A percentile compares a stretch with the other conserved stretches of the same genome.
Evolutionary conservation across 257 asterid genomes (phyloP).

Genomic region (Capsicum rhomboideum): DNA sequence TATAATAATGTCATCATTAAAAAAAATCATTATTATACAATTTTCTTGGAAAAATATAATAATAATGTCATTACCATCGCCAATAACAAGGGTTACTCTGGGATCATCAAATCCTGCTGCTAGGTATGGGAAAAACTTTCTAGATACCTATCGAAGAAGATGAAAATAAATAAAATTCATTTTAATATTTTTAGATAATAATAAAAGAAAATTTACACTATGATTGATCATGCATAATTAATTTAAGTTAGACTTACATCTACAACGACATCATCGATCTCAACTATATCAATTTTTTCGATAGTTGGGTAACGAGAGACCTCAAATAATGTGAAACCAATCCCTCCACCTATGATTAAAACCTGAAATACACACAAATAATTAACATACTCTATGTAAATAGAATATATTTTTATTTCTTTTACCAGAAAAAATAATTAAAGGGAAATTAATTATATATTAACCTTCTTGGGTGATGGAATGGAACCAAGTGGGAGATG

Average conservation of each 20-base stretch:
- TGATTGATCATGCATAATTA: neutral
- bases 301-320: conserved; percentile 7
- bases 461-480: conserved; percentile 10
- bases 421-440: no score
- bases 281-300: conserved; percentile 9
- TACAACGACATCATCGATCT: conserved; percentile 8
- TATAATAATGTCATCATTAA: no score
- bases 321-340: conserved; percentile 8
- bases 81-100: conserved; percentile 5
- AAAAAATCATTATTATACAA: no score
- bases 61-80: conserved; percentile 4
- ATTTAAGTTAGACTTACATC: conserved; percentile 3
- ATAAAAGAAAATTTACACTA: neutral
- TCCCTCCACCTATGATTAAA: conserved; percentile 13
- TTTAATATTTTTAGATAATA: neutral
- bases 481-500: conserved; percentile 18
- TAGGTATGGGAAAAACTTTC: conserved; percentile 6
- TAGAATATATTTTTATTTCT: neutral
- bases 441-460: neutral
- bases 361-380: neutral
- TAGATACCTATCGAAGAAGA: neutral
- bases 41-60: no score
- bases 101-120: conserved; percentile 11
- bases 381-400: neutral
- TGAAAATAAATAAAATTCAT: neutral